These are phyloP conservation scores for Mycena maculata DNA, from an alignment of 768 basidiomycete species.

Conservation along the genomic window DNA sequence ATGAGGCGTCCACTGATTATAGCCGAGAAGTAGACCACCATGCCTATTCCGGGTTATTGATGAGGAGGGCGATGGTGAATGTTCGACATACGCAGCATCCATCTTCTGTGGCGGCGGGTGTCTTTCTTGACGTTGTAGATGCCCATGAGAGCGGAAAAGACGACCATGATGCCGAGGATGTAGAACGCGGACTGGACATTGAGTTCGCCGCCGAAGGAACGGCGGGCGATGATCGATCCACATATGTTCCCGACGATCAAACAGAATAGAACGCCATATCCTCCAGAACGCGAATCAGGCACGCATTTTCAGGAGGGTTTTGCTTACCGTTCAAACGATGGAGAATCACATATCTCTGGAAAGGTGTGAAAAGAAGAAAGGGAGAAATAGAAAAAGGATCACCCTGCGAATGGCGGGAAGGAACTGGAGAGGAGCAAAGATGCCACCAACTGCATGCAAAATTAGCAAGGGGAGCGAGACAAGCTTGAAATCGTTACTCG, in stretches of 20 bases:
- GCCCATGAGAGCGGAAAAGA: constrained; percentile 34
- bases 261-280: constrained; percentile 34
- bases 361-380: not conserved
- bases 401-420: constrained; percentile 42
- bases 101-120: constrained; percentile 41
- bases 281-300: constrained; percentile 9
- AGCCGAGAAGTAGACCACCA: constrained; percentile 36
- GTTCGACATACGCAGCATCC: constrained; percentile 42
- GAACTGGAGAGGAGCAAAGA: constrained; percentile 39
- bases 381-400: not conserved
- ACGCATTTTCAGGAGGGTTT: not conserved
- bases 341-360: constrained; percentile 34
- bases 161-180: constrained; percentile 36
- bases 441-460: constrained; percentile 36
- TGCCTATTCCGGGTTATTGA: constrained; percentile 30
- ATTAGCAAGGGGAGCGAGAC: not conserved
- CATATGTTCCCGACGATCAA: constrained; percentile 38
- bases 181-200: constrained; percentile 41
- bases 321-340: constrained; percentile 41
- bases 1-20: constrained; percentile 36
- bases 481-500: constrained; percentile 29
- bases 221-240: constrained; percentile 34
- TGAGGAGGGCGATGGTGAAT: not conserved
- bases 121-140: constrained; percentile 38
- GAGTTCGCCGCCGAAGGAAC: constrained; percentile 41